A percentile compares a stretch with the other conserved stretches of the same genome.
Evolutionary conservation across 768 basidiomycete species (phyloP).

Genomic region (Nidularia sp.): DNA sequence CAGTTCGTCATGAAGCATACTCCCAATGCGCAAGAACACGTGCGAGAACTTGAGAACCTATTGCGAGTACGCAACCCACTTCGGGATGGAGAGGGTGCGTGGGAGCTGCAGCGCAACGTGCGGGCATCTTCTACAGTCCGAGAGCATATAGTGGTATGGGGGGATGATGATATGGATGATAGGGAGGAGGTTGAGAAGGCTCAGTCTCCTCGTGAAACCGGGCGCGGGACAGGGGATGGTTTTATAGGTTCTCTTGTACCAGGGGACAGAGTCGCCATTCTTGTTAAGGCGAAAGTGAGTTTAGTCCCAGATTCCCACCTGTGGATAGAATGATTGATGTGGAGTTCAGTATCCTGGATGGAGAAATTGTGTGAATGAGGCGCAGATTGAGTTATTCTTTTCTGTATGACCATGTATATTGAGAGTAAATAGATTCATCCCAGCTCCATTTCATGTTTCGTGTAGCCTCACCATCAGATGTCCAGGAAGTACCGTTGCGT

Average conservation of each 20-base stretch:
- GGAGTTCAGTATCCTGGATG: constrained; percentile 21
- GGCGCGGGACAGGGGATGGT: constrained; percentile 8
- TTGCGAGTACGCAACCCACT: too few species aligned
- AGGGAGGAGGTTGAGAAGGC: neutral
- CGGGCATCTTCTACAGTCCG: constrained; percentile 6
- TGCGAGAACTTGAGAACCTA: too few species aligned
- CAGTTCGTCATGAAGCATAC: too few species aligned
- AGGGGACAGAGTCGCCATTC: constrained; percentile 17
- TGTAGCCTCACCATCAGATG: too few species aligned
- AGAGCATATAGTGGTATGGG: neutral
- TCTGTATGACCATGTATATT: constrained; percentile 9
- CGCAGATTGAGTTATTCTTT: constrained; percentile 20
- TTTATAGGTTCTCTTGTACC: constrained; percentile 13
- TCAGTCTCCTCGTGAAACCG: neutral
- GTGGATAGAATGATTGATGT: neutral
- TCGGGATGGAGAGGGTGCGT: constrained; percentile 3
- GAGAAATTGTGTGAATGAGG: constrained; percentile 16
- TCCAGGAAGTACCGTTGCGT: too few species aligned
- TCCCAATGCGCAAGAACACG: too few species aligned
- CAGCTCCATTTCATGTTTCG: too few species aligned
- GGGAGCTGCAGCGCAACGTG: constrained; percentile 16
- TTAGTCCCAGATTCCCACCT: neutral
- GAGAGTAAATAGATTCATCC: too few species aligned
- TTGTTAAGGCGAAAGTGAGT: constrained; percentile 22
- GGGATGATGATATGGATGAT: constrained; percentile 2